Evolutionary conservation across 306 rosid species (phyloP).

Genomic region (Lathyrus tuberosus): DNA sequence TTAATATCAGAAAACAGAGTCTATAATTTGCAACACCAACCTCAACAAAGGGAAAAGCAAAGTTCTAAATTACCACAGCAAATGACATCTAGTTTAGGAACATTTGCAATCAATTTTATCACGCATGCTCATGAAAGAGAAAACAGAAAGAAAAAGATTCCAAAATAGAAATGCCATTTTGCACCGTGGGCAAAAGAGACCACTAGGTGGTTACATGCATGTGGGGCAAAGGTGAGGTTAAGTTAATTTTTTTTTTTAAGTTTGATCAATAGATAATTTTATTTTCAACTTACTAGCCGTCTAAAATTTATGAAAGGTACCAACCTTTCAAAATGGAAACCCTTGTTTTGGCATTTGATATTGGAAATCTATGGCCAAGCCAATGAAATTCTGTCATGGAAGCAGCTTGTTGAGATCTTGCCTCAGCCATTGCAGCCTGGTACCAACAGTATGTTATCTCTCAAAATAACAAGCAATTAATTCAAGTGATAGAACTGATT

Average conservation of each 20-base stretch:
- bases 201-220: not conserved
- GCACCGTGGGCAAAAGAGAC: constrained; percentile 6
- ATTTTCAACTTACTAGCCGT: constrained; percentile 8
- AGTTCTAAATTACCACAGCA: constrained; percentile 33
- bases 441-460: constrained; percentile 39
- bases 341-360: constrained; percentile 93
- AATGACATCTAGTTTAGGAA: constrained; percentile 19
- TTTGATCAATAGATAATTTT: constrained; percentile 7
- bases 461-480: constrained; percentile 20
- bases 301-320: constrained; percentile 36
- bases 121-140: constrained; percentile 2
- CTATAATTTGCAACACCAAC: constrained; percentile 20
- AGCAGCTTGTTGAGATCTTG: constrained; percentile 99
- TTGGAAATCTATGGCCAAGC: constrained; percentile 96
- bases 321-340: constrained; percentile 90
- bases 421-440: constrained; percentile 98
- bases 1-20: not conserved
- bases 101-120: constrained; percentile 17
- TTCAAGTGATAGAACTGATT: constrained; percentile 23
- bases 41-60: not conserved
- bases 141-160: constrained; percentile 25
- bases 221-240: constrained; percentile 16
- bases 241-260: constrained; percentile 19
- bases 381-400: constrained; percentile 96
- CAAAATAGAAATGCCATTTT: constrained; percentile 14